Evolutionary conservation across 768 basidiomycete species (phyloP).

Genomic region (Tulasnella calospora): DNA sequence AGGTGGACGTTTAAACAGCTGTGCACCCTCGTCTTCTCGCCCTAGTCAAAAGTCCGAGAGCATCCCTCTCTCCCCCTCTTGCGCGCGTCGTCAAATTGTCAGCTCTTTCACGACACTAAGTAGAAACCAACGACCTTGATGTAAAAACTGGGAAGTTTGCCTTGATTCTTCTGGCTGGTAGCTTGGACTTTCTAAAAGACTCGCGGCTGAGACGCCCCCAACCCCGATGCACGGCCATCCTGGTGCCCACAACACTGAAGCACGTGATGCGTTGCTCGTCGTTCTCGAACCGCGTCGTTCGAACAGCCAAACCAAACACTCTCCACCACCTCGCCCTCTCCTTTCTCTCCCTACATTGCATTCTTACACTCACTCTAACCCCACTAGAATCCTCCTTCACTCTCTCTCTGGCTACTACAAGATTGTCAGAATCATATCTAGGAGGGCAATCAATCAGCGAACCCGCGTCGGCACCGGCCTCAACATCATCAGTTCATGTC

Average conservation of each 20-base stretch:
- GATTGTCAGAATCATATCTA: not conserved
- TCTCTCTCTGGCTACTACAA: not conserved
- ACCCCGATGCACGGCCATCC: not conserved
- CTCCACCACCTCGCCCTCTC: not conserved
- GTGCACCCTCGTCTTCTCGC: not conserved
- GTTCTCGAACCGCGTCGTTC: not conserved
- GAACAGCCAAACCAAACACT: slow-evolving; percentile 7
- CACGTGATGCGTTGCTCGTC: not conserved
- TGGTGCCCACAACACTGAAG: not conserved
- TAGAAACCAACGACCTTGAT: too few species aligned
- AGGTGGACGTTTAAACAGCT: not conserved
- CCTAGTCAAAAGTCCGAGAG: not conserved
- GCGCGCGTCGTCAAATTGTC: too few species aligned
- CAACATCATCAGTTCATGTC: slow-evolving; percentile 25
- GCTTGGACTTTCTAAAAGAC: not conserved
- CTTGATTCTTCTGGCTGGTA: not conserved
- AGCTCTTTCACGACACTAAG: too few species aligned
- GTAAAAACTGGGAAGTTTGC: too few species aligned
- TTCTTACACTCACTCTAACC: not conserved
- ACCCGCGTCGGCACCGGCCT: not conserved
- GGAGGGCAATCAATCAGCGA: not conserved
- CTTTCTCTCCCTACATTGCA: not conserved
- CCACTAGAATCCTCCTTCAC: not conserved
- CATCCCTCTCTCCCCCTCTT: not conserved
- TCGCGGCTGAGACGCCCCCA: not conserved